Percentiles rank a stretch among this genome's conserved stretches.
Evolutionary conservation across 208 protist species (phyloP).

Genomic region (Lotmaria passim): DNA sequence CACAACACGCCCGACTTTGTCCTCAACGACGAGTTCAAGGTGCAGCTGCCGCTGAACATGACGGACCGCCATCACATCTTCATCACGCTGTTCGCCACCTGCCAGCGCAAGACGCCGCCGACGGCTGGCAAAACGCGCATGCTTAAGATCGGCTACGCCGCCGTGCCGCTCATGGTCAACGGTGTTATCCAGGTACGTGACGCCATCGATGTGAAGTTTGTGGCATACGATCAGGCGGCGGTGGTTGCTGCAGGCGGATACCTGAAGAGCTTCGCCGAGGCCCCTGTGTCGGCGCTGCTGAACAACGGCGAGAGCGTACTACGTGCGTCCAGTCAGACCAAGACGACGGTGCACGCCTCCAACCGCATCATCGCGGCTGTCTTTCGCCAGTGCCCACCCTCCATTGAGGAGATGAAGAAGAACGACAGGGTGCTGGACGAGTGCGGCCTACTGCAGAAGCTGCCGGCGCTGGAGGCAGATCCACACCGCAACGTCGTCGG

Average conservation of each 20-base stretch:
- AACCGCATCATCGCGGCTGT: slow-evolving; percentile 67
- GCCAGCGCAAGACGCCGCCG: slow-evolving; percentile 57
- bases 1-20: slow-evolving; percentile 56
- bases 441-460: slow-evolving; percentile 42
- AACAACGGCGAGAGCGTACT: slow-evolving; percentile 76
- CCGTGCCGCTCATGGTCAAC: slow-evolving; percentile 74
- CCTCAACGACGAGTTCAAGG: slow-evolving; percentile 89
- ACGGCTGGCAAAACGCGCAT: slow-evolving; percentile 43
- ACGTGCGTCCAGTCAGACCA: slow-evolving; percentile 57
- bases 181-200: slow-evolving; percentile 75
- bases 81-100: slow-evolving; percentile 80
- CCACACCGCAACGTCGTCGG: slow-evolving; percentile 57
- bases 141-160: slow-evolving; percentile 80
- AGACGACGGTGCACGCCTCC: slow-evolving; percentile 82
- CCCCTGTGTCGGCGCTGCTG: slow-evolving; percentile 49
- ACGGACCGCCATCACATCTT: slow-evolving; percentile 87
- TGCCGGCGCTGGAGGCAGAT: slow-evolving; percentile 32
- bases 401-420: slow-evolving; percentile 47
- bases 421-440: slow-evolving; percentile 59
- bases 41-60: slow-evolving; percentile 86
- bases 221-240: slow-evolving; percentile 68
- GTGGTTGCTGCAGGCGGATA: slow-evolving; percentile 77
- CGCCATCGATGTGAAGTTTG: slow-evolving; percentile 70
- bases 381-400: slow-evolving; percentile 55
- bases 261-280: slow-evolving; percentile 75